Percentiles rank a stretch among this genome's conserved stretches.
These are phyloP conservation scores for Ascochyta pisi DNA, from an alignment of 2,329 filamentous ascomycete genomes.

Conservation along the genomic window DNA sequence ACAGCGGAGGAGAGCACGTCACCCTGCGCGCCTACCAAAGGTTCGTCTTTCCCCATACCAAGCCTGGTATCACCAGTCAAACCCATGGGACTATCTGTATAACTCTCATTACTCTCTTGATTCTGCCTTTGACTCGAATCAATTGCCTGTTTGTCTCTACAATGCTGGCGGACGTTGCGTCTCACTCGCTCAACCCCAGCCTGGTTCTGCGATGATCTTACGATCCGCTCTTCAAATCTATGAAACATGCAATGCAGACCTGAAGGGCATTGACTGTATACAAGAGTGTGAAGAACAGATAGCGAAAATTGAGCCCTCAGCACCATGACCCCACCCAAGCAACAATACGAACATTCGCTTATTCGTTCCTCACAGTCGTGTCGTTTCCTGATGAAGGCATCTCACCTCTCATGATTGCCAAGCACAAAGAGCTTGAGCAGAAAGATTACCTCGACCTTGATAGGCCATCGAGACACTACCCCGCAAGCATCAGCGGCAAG, in stretches of 20 bases:
- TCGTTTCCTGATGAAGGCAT: slow-evolving; percentile 57
- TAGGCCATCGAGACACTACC: slow-evolving; percentile 45
- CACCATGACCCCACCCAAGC: slow-evolving; percentile 6
- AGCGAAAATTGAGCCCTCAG: neutral
- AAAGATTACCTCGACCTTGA: slow-evolving; percentile 52
- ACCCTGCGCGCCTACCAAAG: slow-evolving; percentile 38
- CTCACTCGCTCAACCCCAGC: neutral
- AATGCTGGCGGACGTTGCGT: neutral
- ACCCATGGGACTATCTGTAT: slow-evolving; percentile 8
- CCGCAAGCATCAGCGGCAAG: slow-evolving; percentile 50
- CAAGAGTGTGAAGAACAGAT: neutral
- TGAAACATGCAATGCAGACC: neutral
- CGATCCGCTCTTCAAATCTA: neutral
- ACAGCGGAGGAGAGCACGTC: slow-evolving; percentile 36
- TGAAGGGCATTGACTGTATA: neutral
- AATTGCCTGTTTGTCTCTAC: neutral
- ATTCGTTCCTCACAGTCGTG: slow-evolving; percentile 48
- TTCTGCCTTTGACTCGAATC: neutral
- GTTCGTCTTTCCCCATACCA: slow-evolving; percentile 33
- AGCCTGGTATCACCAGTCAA: slow-evolving; percentile 5
- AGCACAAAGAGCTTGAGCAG: slow-evolving; percentile 54
- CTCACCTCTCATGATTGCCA: slow-evolving; percentile 56
- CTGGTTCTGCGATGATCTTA: neutral
- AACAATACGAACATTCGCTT: slow-evolving; percentile 25
- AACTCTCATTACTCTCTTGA: neutral